Conservation (phyloP, 352 stramenopile species). For the Pythium plurisporium region DNA sequence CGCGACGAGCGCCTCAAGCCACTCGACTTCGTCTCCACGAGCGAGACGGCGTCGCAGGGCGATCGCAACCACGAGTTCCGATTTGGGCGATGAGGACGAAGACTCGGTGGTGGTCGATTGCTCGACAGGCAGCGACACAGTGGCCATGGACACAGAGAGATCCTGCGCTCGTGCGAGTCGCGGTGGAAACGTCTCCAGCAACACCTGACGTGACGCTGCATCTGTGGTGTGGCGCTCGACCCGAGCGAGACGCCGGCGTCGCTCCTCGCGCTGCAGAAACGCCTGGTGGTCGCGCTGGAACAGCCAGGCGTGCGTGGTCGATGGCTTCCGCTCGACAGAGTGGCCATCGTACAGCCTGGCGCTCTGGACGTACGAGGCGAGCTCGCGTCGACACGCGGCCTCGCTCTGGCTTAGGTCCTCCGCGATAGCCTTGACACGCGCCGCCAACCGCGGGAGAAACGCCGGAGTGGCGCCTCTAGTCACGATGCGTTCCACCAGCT, state of each 20-base stretch:
- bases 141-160: constrained; percentile 5
- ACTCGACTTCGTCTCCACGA: background rate
- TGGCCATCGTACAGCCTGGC: background rate
- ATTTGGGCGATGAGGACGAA: background rate
- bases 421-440: background rate
- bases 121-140: background rate
- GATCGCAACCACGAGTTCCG: constrained; percentile 14
- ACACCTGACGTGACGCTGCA: background rate
- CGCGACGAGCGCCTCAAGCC: constrained; percentile 6
- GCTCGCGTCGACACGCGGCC: background rate
- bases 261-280: constrained; percentile 11
- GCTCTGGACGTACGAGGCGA: background rate
- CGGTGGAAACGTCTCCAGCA: constrained; percentile 9
- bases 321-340: background rate
- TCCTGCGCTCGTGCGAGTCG: background rate
- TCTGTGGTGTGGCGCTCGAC: constrained; percentile 11
- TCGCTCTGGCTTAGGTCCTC: background rate
- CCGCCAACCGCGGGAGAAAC: background rate
- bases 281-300: constrained; percentile 14
- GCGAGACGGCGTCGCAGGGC: background rate
- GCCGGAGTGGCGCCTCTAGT: background rate
- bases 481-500: constrained; percentile 5
- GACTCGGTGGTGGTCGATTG: background rate
- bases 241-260: constrained; percentile 2
- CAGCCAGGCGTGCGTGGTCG: constrained; percentile 5